Conservation (phyloP, 192 early-diverging fungal species). For the Umbelopsis sp. region DNA sequence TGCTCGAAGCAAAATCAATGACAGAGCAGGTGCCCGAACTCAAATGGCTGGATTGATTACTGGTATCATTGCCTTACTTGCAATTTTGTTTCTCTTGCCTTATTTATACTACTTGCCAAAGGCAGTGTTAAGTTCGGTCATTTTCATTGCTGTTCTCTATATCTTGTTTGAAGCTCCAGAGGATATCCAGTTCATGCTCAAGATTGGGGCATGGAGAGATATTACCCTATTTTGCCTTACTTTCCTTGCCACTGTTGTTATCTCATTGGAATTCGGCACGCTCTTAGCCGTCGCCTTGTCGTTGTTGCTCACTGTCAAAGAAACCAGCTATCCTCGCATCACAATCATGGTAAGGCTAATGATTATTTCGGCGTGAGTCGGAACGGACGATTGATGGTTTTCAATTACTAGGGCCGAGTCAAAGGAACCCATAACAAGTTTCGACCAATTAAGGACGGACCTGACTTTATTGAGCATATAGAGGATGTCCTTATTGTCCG, state of each 20-base stretch:
- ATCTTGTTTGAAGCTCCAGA: slow-evolving; percentile 75
- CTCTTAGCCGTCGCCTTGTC: slow-evolving; percentile 87
- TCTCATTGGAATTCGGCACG: slow-evolving; percentile 93
- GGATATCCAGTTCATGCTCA: slow-evolving; percentile 80
- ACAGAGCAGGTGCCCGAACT: slow-evolving; percentile 87
- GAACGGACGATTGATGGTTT: neutral
- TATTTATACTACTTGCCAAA: slow-evolving; percentile 45
- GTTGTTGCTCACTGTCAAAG: slow-evolving; percentile 88
- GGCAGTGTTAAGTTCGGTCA: slow-evolving; percentile 64
- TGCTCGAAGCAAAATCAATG: slow-evolving; percentile 91
- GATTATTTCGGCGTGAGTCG: neutral
- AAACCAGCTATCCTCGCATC: slow-evolving; percentile 85
- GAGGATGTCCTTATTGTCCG: slow-evolving; percentile 87
- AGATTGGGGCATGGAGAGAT: slow-evolving; percentile 82
- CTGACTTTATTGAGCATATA: slow-evolving; percentile 69
- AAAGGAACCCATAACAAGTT: slow-evolving; percentile 68
- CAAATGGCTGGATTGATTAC: slow-evolving; percentile 89
- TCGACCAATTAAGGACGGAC: slow-evolving; percentile 64
- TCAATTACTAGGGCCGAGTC: slow-evolving; percentile 47
- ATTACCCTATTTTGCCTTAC: slow-evolving; percentile 82
- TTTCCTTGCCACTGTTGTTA: slow-evolving; percentile 85
- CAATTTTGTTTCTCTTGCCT: slow-evolving; percentile 82
- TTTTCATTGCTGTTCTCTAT: slow-evolving; percentile 79
- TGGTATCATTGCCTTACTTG: slow-evolving; percentile 71
- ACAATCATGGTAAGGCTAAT: slow-evolving; percentile 63